phyloP scores from a whole-genome alignment of 257 asterid genomes.

The Solanum clarkiae region DNA sequence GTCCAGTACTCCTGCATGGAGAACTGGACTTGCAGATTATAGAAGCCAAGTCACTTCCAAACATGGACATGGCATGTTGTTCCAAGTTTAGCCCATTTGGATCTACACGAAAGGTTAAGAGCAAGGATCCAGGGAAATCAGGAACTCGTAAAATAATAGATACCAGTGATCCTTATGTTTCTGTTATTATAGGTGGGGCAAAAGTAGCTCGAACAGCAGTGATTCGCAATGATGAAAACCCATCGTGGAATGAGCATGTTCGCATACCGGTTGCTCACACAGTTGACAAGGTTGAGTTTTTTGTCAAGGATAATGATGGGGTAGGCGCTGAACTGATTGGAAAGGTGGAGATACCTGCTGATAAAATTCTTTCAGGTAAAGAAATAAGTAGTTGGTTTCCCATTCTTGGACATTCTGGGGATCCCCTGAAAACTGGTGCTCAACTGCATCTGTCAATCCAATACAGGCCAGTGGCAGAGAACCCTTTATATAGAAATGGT shows the following conservation, averaged over 20 bases:
- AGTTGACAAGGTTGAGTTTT: slow-evolving; percentile 61
- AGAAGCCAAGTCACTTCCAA: slow-evolving; percentile 8
- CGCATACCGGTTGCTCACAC: slow-evolving; percentile 74
- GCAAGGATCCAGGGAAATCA: not conserved
- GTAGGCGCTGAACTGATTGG: slow-evolving; percentile 88
- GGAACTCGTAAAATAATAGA: slow-evolving; percentile 18
- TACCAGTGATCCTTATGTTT: slow-evolving; percentile 92
- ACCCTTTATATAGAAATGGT: slow-evolving; percentile 29
- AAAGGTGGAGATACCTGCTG: slow-evolving; percentile 42
- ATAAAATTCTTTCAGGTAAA: slow-evolving; percentile 35
- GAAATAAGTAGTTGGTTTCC: slow-evolving; percentile 51
- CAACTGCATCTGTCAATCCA: slow-evolving; percentile 3
- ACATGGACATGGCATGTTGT: slow-evolving; percentile 4
- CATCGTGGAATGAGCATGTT: slow-evolving; percentile 73
- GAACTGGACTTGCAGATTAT: slow-evolving; percentile 6
- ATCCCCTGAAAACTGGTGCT: slow-evolving; percentile 51
- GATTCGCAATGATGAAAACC: slow-evolving; percentile 67
- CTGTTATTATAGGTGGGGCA: slow-evolving; percentile 71
- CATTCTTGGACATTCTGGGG: slow-evolving; percentile 43
- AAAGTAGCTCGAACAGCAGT: slow-evolving; percentile 73
- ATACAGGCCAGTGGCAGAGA: not conserved
- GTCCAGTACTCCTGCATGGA: slow-evolving; percentile 7
- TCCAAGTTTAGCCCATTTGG: not conserved
- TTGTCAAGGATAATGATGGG: slow-evolving; percentile 78
- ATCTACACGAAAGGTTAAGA: not conserved